A percentile compares a stretch with the other conserved stretches of the same genome.
Evolutionary conservation across 139 green algal species (phyloP).

Genomic region (Raphidocelis subcapitata): DNA sequence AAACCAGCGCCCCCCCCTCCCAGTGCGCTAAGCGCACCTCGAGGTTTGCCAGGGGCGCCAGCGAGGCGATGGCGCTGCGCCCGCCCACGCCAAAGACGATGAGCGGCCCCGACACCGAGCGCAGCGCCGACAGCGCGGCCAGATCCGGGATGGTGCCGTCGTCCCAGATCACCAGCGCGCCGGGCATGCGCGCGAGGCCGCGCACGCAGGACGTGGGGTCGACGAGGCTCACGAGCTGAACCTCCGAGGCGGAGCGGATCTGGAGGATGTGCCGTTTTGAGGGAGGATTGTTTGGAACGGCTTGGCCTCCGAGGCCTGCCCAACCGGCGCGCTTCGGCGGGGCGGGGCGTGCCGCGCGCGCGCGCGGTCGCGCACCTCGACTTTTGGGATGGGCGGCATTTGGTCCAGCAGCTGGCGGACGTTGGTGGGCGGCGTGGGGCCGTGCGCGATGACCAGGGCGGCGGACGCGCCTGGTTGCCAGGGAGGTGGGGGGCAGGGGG

Average conservation of each 20-base stretch:
- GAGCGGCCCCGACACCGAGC: conserved; percentile 6
- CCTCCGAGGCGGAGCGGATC: not conserved
- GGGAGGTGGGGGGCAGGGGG: no score
- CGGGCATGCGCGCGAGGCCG: not conserved
- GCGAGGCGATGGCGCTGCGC: not conserved
- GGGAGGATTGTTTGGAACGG: not conserved
- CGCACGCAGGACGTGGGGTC: conserved; percentile 17
- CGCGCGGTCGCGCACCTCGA: not conserved
- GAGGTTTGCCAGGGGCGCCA: conserved; percentile 21
- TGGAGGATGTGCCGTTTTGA: not conserved
- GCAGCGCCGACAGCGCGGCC: conserved; percentile 5
- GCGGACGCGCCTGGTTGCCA: conserved; percentile 25
- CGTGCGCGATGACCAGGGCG: conserved; percentile 14
- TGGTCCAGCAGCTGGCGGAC: conserved; percentile 12
- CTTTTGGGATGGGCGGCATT: conserved; percentile 5
- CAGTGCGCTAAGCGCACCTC: no score
- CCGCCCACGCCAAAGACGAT: conserved; percentile 5
- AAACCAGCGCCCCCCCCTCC: no score
- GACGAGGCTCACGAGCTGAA: conserved; percentile 3
- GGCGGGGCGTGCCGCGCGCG: not conserved
- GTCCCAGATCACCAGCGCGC: conserved; percentile 20
- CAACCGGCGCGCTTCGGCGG: not conserved
- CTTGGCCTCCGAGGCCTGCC: not conserved
- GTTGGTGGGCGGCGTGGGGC: conserved; percentile 2
- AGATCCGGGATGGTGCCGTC: conserved; percentile 17